Conservation (phyloP, 208 protist species). For the Leishmania aethiopica region DNA sequence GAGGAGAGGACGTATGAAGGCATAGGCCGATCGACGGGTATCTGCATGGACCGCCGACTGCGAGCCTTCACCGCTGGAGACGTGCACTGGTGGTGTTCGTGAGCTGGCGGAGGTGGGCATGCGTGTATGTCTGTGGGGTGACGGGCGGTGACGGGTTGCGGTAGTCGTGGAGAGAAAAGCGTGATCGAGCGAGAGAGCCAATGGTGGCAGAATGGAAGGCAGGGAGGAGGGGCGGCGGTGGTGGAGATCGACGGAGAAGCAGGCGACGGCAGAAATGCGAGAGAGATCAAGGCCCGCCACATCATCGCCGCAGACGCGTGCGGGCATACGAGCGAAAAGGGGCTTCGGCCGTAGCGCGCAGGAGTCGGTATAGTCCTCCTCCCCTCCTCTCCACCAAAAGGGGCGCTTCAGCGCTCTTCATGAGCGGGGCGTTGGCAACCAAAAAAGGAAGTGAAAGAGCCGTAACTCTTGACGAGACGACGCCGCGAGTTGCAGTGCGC, state of each 20-base stretch:
- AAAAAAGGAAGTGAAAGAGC: neutral
- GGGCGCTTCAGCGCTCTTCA: neutral
- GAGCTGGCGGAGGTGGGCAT: neutral
- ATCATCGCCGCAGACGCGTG: neutral
- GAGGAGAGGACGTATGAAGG: neutral
- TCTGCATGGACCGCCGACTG: neutral
- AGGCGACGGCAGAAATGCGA: neutral
- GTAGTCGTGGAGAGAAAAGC: neutral
- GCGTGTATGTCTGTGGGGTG: neutral
- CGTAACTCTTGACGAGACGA: neutral
- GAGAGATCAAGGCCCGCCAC: neutral
- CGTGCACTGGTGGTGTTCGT: neutral
- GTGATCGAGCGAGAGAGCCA: neutral
- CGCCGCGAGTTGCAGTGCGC: neutral
- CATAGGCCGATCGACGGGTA: neutral
- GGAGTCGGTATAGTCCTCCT: too few species aligned
- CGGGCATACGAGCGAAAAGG: neutral
- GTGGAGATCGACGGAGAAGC: neutral
- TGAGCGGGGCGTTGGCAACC: neutral
- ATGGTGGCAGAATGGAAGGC: neutral
- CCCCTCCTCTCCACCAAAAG: neutral
- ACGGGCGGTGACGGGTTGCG: neutral
- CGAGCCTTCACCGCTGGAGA: neutral
- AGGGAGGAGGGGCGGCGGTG: too few species aligned
- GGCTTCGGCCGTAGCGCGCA: neutral